Percentiles rank a stretch among this genome's conserved stretches.
phyloP scores from a whole-genome alignment of 2,329 filamentous ascomycete species.

The Microsporum canis region DNA sequence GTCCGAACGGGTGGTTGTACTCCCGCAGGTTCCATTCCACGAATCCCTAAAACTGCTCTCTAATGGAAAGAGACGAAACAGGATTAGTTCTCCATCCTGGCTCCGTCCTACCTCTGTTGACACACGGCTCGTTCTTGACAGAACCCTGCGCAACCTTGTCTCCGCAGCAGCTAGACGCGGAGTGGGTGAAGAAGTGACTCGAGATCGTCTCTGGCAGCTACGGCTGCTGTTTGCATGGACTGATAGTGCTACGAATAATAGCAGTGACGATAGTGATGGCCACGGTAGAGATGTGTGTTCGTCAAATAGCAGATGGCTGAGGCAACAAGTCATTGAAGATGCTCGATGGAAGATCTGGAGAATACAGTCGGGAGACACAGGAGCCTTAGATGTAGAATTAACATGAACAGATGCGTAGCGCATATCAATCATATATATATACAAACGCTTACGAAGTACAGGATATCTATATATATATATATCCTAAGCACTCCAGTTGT shows the following conservation, averaged over 20 bases:
- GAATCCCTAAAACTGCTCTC: conserved; percentile 16
- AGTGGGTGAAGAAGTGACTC: conserved; percentile 35
- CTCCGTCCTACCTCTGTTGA: conserved; percentile 56
- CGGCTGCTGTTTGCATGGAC: conserved; percentile 56
- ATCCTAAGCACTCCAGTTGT: neutral
- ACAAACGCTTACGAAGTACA: neutral
- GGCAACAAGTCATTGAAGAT: conserved; percentile 31
- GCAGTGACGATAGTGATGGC: conserved; percentile 14
- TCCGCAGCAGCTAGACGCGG: conserved; percentile 23
- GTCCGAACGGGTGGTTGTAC: conserved; percentile 54
- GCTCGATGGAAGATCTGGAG: conserved; percentile 34
- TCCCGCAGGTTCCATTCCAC: conserved; percentile 38
- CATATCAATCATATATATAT: neutral
- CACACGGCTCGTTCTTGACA: conserved; percentile 55
- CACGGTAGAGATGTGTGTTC: conserved; percentile 25
- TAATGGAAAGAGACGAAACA: conserved; percentile 32
- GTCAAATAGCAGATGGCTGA: conserved; percentile 27
- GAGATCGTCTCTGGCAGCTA: conserved; percentile 51
- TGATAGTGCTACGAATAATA: conserved; percentile 29
- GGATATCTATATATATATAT: too few relatives aligned
- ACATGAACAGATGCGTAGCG: neutral
- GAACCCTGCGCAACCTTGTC: conserved; percentile 29
- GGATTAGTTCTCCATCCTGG: conserved; percentile 37
- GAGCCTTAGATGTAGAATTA: neutral
- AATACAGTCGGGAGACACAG: conserved; percentile 23